Conservation (phyloP, 768 basidiomycete genomes). For the Xerocomellus chrysenteron region DNA sequence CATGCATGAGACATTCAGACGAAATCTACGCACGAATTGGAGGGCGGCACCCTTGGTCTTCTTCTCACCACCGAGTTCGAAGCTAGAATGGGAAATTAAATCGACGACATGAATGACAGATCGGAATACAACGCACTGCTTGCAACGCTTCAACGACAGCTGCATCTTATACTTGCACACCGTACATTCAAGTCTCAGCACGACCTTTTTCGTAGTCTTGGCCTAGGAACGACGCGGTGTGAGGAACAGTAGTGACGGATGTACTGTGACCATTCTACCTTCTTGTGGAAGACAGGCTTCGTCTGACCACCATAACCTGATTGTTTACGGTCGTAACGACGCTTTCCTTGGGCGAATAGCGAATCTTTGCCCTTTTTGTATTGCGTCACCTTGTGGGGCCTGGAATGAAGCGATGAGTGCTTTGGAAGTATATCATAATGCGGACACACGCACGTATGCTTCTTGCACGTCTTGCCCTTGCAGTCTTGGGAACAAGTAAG, state of each 20-base stretch:
- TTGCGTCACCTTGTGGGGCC: conserved; percentile 99
- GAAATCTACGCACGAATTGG: conserved; percentile 70
- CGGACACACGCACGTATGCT: conserved; percentile 82
- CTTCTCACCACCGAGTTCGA: conserved; percentile 99
- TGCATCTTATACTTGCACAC: conserved; percentile 99
- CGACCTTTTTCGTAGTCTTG: conserved; percentile 99
- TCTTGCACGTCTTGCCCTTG: conserved; percentile 96
- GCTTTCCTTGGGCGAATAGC: conserved; percentile 97
- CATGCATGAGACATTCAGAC: background rate
- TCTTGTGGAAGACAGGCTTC: conserved; percentile 99
- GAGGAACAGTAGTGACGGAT: background rate
- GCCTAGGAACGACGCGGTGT: conserved; percentile 48
- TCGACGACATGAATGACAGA: background rate
- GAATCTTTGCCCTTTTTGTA: conserved; percentile 99
- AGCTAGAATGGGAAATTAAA: conserved; percentile 47
- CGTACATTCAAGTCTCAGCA: conserved; percentile 96
- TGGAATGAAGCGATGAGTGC: conserved; percentile 29
- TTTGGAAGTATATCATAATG: background rate
- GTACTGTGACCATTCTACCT: conserved; percentile 41
- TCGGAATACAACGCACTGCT: conserved; percentile 68
- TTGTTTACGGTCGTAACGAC: conserved; percentile 99
- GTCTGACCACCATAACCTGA: conserved; percentile 99
- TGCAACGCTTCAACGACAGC: conserved; percentile 95
- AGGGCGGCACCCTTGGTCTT: conserved; percentile 98
- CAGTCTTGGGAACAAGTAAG: conserved; percentile 55